Evolutionary conservation across 768 basidiomycete genomes (phyloP), one percentile per base, ranked within the genome.

Genomic region (Lactarius pseudohatsudake): DNA sequence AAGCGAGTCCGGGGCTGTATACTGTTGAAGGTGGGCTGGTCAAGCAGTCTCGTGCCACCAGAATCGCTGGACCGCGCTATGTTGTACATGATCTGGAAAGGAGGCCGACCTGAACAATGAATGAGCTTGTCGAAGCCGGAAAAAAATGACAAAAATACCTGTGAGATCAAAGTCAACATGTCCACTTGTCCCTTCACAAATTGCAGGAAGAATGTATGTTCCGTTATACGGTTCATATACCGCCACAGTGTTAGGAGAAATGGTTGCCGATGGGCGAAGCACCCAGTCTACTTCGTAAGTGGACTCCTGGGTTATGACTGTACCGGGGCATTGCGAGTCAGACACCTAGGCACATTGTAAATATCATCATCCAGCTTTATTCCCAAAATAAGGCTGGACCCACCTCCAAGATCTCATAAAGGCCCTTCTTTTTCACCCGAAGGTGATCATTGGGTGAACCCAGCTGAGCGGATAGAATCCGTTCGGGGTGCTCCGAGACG

Each of bases 1-100:
- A 95, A 90, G 56, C 91, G 85, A 4, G 90, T 89, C 50, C 84
- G 84, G 11, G 86, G 81, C 70, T 93, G 91, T 47, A 94, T 92
- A 73, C 92, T 93, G 76, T 88, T 92, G 79, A 94, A 89, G 1
- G 85, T 87, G 1, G 89, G 88, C 69, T 92, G 90, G 64, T 88
- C 90, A 36, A 91, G 78, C 57, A 93, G 81, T 67, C 81, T 85
- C 2, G 86, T 90, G 7, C 86, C 88, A 4, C 91, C 90, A 20
- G 80, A 79, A 10, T 88, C 89, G 61, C 79, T 82, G 60, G 87
- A 82, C 74, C 85, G 83, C 1, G 89, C 92, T 62, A 94, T 85
- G 70, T 92, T 91, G 76, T 96, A 97, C 83, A 85, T 89, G 68
- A 96, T 87, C 74, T 96, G 89, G 84, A 96, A 98, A 0, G 95